These are phyloP conservation scores for Paramarasmius palmivorus DNA, from an alignment of 1,284 basidiomycete species.

Conservation along the genomic window DNA sequence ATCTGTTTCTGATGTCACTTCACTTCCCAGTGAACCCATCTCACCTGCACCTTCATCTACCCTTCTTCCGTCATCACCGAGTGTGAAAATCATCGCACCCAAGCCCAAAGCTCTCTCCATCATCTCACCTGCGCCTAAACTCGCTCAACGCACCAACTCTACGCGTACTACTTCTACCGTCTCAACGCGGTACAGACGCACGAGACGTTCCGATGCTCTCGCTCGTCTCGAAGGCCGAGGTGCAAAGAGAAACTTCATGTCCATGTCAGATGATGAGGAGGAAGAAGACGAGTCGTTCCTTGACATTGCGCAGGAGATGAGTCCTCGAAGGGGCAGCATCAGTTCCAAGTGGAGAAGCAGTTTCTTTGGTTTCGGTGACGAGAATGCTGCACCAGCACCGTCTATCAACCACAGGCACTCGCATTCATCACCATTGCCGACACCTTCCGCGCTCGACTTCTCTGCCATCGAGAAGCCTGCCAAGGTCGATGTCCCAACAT, in stretches of 20 bases:
- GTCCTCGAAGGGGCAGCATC: conserved; percentile 1
- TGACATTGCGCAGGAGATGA: not conserved
- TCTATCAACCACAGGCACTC: too few species aligned
- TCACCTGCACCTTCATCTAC: too few species aligned
- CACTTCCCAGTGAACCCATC: too few species aligned
- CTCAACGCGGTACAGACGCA: conserved; percentile 36
- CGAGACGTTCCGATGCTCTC: conserved; percentile 52
- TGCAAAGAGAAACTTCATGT: conserved; percentile 54
- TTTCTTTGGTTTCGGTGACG: not conserved
- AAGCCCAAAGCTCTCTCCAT: conserved; percentile 36
- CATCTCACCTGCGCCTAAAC: conserved; percentile 34
- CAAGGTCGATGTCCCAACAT: conserved; percentile 16
- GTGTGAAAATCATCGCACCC: conserved; percentile 16
- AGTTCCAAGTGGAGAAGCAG: conserved; percentile 13
- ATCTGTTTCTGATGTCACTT: too few species aligned
- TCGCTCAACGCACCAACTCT: conserved; percentile 5
- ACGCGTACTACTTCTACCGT: conserved; percentile 31
- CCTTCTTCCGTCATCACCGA: too few species aligned
- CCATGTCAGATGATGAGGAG: conserved; percentile 62
- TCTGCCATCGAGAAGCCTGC: conserved; percentile 5
- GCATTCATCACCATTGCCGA: too few species aligned
- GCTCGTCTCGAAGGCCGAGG: conserved; percentile 62
- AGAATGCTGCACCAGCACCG: not conserved
- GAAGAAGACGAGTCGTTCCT: conserved; percentile 27
- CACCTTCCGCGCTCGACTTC: too few species aligned